A percentile compares a stretch with the other conserved stretches of the same genome.
Conservation (phyloP, 495 filamentous ascomycete genomes). For the Xylaria venustula region DNA sequence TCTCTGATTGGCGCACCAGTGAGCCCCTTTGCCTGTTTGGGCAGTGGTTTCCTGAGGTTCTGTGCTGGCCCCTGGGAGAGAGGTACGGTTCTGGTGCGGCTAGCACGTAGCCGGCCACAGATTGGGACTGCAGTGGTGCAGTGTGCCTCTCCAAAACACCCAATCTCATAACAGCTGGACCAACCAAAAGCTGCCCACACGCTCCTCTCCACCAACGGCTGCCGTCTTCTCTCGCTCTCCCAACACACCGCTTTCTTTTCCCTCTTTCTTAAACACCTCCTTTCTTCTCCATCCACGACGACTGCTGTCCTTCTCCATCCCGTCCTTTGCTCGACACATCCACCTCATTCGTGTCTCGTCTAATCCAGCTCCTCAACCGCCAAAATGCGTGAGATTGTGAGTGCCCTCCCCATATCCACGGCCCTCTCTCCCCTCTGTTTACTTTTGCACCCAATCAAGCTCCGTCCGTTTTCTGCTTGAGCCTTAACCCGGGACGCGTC, state of each 20-base stretch:
- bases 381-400: constrained; percentile 94
- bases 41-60: constrained; percentile 5
- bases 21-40: constrained; percentile 3
- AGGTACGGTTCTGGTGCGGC: too few species aligned
- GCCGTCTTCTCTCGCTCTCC: constrained; percentile 3
- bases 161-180: neutral
- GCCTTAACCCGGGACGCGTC: constrained; percentile 69
- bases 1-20: neutral
- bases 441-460: constrained; percentile 76
- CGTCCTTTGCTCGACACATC: constrained; percentile 12
- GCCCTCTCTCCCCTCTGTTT: constrained; percentile 32
- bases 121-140: too few species aligned
- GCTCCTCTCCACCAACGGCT: constrained; percentile 23
- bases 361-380: constrained; percentile 27
- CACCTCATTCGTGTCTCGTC: constrained; percentile 28
- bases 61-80: constrained; percentile 1
- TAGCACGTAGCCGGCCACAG: too few species aligned
- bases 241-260: constrained; percentile 31
- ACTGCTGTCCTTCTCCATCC: constrained; percentile 18
- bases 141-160: neutral
- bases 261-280: constrained; percentile 25
- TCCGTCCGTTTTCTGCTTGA: constrained; percentile 5
- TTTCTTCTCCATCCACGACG: constrained; percentile 25
- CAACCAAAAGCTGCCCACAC: constrained; percentile 26
- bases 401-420: constrained; percentile 37